These are phyloP conservation scores for Debaryomycetaceae sp. DNA, from an alignment of 1,139 yeast species.

Conservation along the genomic window DNA sequence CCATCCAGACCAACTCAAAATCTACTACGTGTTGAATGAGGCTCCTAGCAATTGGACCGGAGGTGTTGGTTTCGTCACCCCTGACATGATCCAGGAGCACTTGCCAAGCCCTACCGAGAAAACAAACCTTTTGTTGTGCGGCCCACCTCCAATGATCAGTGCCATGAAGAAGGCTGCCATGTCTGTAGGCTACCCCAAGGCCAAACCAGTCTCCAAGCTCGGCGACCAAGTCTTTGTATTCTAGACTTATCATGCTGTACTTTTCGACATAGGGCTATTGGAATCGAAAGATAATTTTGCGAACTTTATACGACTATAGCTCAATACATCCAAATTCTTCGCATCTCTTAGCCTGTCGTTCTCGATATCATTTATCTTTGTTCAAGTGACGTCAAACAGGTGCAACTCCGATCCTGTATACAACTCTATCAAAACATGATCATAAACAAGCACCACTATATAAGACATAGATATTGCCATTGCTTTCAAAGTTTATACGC, in stretches of 20 bases:
- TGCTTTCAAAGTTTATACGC: background rate
- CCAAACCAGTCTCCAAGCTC: constrained; percentile 85
- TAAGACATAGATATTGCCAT: background rate
- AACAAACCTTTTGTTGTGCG: constrained; percentile 81
- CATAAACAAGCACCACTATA: background rate
- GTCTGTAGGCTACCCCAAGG: constrained; percentile 76
- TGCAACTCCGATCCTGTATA: background rate
- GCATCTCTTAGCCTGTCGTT: no score
- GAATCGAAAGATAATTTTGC: no score
- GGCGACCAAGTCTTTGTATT: constrained; percentile 93
- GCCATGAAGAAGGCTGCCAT: constrained; percentile 84
- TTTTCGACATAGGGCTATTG: background rate
- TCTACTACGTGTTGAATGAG: constrained; percentile 79
- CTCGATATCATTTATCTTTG: no score
- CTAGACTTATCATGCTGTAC: constrained; percentile 22
- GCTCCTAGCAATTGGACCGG: constrained; percentile 50
- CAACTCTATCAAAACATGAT: background rate
- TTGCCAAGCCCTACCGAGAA: constrained; percentile 59
- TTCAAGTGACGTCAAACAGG: no score
- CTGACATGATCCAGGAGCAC: constrained; percentile 57
- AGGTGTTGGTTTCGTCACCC: constrained; percentile 64
- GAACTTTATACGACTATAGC: no score
- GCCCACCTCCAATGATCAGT: constrained; percentile 83
- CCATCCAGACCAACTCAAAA: constrained; percentile 71
- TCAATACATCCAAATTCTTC: no score